Evolutionary conservation across 768 basidiomycete genomes (phyloP).

Genomic region (Tulasnella sp.): DNA sequence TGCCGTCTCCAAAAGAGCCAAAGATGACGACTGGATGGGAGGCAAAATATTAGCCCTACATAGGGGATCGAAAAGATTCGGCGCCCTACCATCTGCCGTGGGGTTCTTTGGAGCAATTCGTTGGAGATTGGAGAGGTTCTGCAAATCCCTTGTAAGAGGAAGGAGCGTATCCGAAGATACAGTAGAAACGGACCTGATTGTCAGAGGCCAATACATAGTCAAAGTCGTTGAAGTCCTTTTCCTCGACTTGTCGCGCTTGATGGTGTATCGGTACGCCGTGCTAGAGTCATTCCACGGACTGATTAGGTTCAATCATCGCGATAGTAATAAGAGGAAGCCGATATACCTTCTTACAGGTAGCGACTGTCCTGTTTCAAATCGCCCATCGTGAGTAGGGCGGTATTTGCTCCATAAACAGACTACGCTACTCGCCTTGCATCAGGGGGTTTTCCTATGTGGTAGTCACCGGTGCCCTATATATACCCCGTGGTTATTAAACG

Average conservation of each 20-base stretch:
- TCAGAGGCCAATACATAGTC: constrained; percentile 23
- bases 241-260: constrained; percentile 10
- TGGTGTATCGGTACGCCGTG: constrained; percentile 22
- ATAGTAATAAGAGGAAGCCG: not conserved
- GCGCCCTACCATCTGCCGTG: constrained; percentile 8
- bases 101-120: constrained; percentile 17
- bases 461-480: constrained; percentile 15
- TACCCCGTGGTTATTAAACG: not conserved
- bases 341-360: constrained; percentile 21
- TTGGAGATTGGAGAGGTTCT: constrained; percentile 21
- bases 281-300: not conserved
- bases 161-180: not conserved
- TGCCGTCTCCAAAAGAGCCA: constrained; percentile 21
- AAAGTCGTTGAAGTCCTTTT: constrained; percentile 19
- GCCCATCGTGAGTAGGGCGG: not conserved
- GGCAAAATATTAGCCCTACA: not conserved
- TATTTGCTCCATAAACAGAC: not conserved
- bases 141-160: not conserved
- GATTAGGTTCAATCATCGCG: not conserved
- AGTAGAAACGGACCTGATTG: constrained; percentile 11
- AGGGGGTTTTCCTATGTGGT: constrained; percentile 16
- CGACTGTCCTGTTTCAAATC: constrained; percentile 5
- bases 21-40: constrained; percentile 13
- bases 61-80: not conserved
- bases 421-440: constrained; percentile 17